Conservation (phyloP, 2,329 filamentous ascomycete genomes). For the Xylaria polymorpha region DNA sequence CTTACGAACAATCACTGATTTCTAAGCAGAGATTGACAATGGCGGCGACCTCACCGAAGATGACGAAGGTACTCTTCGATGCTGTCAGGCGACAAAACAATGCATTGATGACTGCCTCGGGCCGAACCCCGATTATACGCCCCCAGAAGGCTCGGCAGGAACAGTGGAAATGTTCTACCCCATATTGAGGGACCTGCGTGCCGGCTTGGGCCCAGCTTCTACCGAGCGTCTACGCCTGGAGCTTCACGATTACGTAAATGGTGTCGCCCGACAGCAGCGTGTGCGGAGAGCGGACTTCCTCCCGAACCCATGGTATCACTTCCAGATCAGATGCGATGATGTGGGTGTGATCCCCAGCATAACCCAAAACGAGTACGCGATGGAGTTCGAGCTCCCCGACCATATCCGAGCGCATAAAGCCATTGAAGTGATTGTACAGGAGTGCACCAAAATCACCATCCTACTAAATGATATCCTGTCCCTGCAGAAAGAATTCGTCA, state of each 20-base stretch:
- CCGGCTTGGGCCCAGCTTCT: slow-evolving; percentile 40
- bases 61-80: slow-evolving; percentile 42
- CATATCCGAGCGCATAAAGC: slow-evolving; percentile 45
- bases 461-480: slow-evolving; percentile 48
- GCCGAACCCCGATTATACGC: slow-evolving; percentile 41
- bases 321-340: slow-evolving; percentile 47
- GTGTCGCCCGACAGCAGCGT: slow-evolving; percentile 45
- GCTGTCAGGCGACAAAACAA: slow-evolving; percentile 43
- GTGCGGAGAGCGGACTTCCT: slow-evolving; percentile 43
- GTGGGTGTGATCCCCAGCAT: slow-evolving; percentile 49
- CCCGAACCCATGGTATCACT: slow-evolving; percentile 48
- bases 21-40: slow-evolving; percentile 46
- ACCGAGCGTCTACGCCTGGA: slow-evolving; percentile 44
- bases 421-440: slow-evolving; percentile 46
- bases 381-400: slow-evolving; percentile 49
- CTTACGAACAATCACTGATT: background rate
- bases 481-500: slow-evolving; percentile 50
- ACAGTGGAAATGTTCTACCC: slow-evolving; percentile 48
- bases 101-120: slow-evolving; percentile 47
- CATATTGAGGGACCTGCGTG: slow-evolving; percentile 45
- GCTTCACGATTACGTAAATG: slow-evolving; percentile 48
- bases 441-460: slow-evolving; percentile 46
- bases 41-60: slow-evolving; percentile 48
- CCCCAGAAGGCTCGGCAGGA: slow-evolving; percentile 40
- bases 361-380: slow-evolving; percentile 48